Conservation (phyloP, 2,329 filamentous ascomycete species). For the Corniculantispora saksenae region DNA sequence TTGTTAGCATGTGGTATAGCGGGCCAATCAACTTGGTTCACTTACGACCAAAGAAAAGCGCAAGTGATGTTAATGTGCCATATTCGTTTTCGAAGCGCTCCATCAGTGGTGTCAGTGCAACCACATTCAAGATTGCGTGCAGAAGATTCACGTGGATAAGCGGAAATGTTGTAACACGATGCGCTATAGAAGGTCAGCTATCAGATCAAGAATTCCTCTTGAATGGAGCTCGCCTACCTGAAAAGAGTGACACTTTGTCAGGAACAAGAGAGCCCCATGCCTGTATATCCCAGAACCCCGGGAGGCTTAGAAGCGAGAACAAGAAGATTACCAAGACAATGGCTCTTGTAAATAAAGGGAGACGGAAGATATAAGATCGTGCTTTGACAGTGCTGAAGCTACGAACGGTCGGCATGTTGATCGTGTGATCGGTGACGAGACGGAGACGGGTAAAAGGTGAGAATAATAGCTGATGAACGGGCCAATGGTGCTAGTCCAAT, state of each 20-base stretch:
- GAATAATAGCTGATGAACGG: not conserved
- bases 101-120: conserved; percentile 82
- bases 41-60: conserved; percentile 89
- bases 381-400: conserved; percentile 70
- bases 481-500: not conserved
- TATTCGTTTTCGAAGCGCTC: conserved; percentile 93
- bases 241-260: conserved; percentile 68
- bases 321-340: conserved; percentile 65
- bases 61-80: conserved; percentile 83
- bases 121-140: conserved; percentile 76
- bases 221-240: conserved; percentile 56
- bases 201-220: not conserved
- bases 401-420: conserved; percentile 35
- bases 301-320: conserved; percentile 66
- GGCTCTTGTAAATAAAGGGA: conserved; percentile 84
- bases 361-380: conserved; percentile 76
- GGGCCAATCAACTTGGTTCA: conserved; percentile 24
- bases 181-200: conserved; percentile 58
- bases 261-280: conserved; percentile 81
- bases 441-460: not conserved
- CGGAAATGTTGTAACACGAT: conserved; percentile 89
- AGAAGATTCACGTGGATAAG: conserved; percentile 81
- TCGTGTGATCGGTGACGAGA: conserved; percentile 7
- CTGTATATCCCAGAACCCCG: conserved; percentile 69
- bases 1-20: conserved; percentile 17